Evolutionary conservation across 805 yeast species (phyloP), one percentile per base, ranked within the genome.

Genomic region (Candida verbasci): DNA sequence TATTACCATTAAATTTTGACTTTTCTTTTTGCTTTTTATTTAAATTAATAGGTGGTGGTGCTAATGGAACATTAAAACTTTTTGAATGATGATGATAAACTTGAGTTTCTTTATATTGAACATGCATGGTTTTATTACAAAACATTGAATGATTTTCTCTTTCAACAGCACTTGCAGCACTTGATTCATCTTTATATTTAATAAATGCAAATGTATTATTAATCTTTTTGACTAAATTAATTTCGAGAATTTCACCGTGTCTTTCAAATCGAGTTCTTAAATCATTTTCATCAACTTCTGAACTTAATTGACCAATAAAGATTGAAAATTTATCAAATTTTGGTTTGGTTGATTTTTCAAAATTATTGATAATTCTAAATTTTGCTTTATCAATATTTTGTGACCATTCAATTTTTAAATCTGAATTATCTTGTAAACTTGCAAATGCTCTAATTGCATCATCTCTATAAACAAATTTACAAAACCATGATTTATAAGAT

Each of bases 371-470:
- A 12, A 7, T 14, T 6, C 24, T 15, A 14, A 9, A 26, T 20
- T 28, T 31, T 55, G 60, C 20, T 47, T 71, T 74, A 32, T 79
- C 88, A 30, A 86, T 70, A 51, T 86, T 86, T 59, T 86, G 89
- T 0, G 93, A 87, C 96, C 96, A 86, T 49, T 83, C 87, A 29
- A 82, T 83, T 29, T 62, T 62, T 4, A 23, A 35, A 72, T 78
- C 78, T 6, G 68, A 60, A 31, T 72, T 72, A 10, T 72, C 68
- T 45, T 82, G 72, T 42, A 82, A 64, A 47, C 72, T 74, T 3
- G 93, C 88, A 64, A 76, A 86, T 0, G 95, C 94, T 50, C 84
- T 72, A 30, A 86, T 84, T 9, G 96, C 95, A 56, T 87, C 95
- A 54, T 85, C 94, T 31, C 96, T 74, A 55, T 74, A 86, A 2